Conservation (phyloP, 257 asterid genomes). For the Jaltomata sinuosa region DNA sequence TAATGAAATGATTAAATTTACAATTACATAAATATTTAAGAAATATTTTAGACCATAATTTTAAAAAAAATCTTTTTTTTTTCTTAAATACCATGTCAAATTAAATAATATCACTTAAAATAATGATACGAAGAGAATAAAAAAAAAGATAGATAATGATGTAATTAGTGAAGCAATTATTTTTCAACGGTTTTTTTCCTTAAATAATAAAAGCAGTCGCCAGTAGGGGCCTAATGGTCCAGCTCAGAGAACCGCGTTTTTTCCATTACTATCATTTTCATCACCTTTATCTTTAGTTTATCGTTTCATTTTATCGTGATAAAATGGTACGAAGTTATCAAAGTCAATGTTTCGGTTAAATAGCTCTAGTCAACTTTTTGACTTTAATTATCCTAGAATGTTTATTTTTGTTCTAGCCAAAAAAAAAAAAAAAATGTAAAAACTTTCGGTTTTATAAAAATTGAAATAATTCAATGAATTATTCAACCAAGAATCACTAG, state of each 20-base stretch:
- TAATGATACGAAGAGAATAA: too few species aligned
- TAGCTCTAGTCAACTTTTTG: background rate
- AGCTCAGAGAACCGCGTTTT: slow-evolving; percentile 23
- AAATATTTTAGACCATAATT: too few species aligned
- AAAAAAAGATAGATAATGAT: too few species aligned
- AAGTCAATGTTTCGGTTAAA: background rate
- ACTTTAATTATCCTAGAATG: background rate
- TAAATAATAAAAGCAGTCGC: background rate
- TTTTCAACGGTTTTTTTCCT: background rate
- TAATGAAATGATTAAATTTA: too few species aligned
- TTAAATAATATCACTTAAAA: too few species aligned
- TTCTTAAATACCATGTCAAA: too few species aligned
- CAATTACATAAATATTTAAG: too few species aligned
- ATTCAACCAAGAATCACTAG: background rate
- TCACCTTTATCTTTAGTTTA: background rate
- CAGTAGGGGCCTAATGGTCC: slow-evolving; percentile 2
- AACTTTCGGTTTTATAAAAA: background rate
- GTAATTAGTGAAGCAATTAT: slow-evolving; percentile 5
- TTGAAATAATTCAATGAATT: background rate
- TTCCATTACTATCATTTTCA: slow-evolving; percentile 2
- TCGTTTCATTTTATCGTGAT: background rate
- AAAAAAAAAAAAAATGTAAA: background rate
- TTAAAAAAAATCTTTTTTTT: too few species aligned
- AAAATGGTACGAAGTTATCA: background rate
- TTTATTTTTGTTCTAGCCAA: background rate